A percentile compares a stretch with the other conserved stretches of the same genome.
phyloP scores from a whole-genome alignment of 345 rosid species.

The Bruguiera parviflora region DNA sequence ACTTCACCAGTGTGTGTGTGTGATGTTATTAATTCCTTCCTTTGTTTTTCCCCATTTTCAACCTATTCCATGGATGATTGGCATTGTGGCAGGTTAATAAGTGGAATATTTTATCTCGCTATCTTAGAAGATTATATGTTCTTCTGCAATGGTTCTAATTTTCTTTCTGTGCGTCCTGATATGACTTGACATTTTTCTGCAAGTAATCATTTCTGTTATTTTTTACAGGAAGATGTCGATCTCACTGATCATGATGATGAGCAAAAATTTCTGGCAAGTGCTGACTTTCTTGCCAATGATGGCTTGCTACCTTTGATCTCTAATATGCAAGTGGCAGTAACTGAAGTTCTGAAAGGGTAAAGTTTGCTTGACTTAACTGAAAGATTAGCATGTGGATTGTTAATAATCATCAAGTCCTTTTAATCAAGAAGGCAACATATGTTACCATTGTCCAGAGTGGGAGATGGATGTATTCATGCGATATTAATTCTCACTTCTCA shows the following conservation, averaged over 20 bases:
- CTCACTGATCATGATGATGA: constrained; percentile 71
- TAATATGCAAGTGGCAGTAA: constrained; percentile 56
- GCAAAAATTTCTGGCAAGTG: constrained; percentile 65
- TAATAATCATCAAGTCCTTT: not conserved
- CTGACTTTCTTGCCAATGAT: constrained; percentile 75
- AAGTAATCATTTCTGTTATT: constrained; percentile 1
- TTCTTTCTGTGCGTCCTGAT: not conserved
- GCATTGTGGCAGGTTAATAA: not conserved
- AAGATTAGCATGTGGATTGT: not conserved
- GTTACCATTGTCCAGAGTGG: too few relatives aligned
- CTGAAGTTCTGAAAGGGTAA: constrained; percentile 79
- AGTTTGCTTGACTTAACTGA: constrained; percentile 6
- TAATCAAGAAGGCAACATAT: too few relatives aligned
- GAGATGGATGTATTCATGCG: too few relatives aligned
- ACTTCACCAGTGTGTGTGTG: not conserved
- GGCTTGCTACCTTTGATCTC: constrained; percentile 55
- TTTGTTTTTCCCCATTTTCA: not conserved
- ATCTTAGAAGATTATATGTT: not conserved
- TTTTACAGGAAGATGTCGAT: constrained; percentile 67
- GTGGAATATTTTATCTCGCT: not conserved
- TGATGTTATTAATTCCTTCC: not conserved
- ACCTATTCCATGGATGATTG: not conserved
- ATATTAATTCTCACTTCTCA: too few relatives aligned
- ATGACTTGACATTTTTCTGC: constrained; percentile 9
- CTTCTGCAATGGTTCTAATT: constrained; percentile 6